Conservation (phyloP, 2,329 filamentous ascomycete genomes). For the Ceratocystis albifundus region DNA sequence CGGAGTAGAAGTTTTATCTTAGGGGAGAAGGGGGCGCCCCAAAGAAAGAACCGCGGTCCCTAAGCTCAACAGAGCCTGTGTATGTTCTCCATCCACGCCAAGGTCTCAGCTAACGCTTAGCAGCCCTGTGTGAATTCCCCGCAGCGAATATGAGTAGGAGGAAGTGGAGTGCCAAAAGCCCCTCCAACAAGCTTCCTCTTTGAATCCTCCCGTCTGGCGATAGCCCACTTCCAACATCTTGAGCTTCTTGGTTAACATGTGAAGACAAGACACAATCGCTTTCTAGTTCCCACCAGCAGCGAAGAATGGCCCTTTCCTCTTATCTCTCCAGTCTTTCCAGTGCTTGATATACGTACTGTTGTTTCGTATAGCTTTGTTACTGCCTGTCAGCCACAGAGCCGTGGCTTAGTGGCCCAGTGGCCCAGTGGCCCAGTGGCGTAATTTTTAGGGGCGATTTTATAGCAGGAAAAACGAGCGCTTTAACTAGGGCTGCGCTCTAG, state of each 20-base stretch:
- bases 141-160: not conserved
- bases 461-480: not conserved
- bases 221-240: constrained; percentile 13
- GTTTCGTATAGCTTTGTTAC: not conserved
- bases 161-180: not conserved
- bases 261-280: not conserved
- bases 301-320: not conserved
- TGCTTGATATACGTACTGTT: not conserved
- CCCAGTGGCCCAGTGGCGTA: not conserved
- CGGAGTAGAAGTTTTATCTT: too few relatives aligned
- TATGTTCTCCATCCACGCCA: not conserved
- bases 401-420: not conserved
- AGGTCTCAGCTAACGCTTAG: not conserved
- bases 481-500: not conserved
- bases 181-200: not conserved
- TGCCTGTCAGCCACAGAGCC: not conserved
- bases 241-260: not conserved
- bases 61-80: not conserved
- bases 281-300: not conserved
- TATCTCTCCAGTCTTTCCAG: not conserved
- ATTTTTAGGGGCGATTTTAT: not conserved
- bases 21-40: too few relatives aligned
- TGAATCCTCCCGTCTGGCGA: constrained; percentile 4
- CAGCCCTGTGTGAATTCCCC: constrained; percentile 8
- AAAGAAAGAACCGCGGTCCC: too few relatives aligned